Base-by-base conservation (phyloP, 1,284 basidiomycete genomes). In the Puccinia horiana region DNA sequence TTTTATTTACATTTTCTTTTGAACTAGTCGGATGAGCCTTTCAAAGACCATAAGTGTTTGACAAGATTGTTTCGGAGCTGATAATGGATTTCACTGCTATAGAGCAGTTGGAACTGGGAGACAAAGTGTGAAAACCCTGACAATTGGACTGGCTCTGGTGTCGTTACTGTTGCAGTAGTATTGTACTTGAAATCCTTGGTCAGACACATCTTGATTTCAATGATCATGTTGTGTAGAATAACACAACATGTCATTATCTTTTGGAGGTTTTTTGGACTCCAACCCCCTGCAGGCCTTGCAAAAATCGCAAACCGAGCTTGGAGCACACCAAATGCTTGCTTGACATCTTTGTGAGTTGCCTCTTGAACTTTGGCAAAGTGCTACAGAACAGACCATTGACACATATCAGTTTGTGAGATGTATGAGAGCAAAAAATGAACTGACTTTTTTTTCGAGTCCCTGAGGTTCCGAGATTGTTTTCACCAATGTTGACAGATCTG, bases 311-410 rank as follows among this genome's bases (percentile, higher is more conserved):
- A 44, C 16, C 67, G 4, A 3, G 40, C 67, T n/a, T 70, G 20
- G n/a, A 70, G 67, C 16, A 65, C 61, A 65, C 61, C 61, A 29
- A 65, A 65, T 14, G 26, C 61, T 14, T n/a, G 6, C 29, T 70
- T 40, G 14, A 70, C 67, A 70, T 70, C 47, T 6, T 70, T 70
- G 44, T 35, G 20, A 1, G 32, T 9, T 9, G 67, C 67, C 44
- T 70, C 67, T 20, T 70, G 67, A 20, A 49, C 32, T 44, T 44
- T 44, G 5, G 67, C 40, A 49, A 70, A 70, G 67, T 70, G 40
- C 67, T 70, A 37, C 5, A 58, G 37, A 9, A 37, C 44, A n/a
- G n/a, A n/a, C n/a, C n/a, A n/a, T n/a, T n/a, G 26, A 14, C 49
- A 52, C 11, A 1, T 9, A 5, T 63, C 18, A 63, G 58, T 63